Conservation (phyloP, 352 stramenopile genomes). For the Phytopythium sindhum region DNA sequence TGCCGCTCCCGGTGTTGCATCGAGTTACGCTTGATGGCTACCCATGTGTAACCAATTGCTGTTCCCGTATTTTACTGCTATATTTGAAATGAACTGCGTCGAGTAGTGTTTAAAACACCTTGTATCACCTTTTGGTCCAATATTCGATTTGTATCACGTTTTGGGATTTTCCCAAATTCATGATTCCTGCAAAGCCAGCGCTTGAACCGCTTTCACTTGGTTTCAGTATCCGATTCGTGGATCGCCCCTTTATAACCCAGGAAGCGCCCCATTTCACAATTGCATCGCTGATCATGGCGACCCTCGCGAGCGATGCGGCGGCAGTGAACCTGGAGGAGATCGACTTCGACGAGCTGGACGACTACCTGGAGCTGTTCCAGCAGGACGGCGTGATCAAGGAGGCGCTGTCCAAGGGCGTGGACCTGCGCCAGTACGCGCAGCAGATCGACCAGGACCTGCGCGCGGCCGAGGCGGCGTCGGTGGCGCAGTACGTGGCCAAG, state of each 20-base stretch:
- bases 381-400: conserved; percentile 92
- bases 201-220: not conserved
- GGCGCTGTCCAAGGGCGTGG: conserved; percentile 87
- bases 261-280: not conserved
- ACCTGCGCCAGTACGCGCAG: conserved; percentile 87
- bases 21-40: too few relatives aligned
- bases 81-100: too few relatives aligned
- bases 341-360: conserved; percentile 92
- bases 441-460: conserved; percentile 90
- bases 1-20: not conserved
- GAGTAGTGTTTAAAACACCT: not conserved
- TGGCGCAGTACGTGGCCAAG: conserved; percentile 87
- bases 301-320: conserved; percentile 10
- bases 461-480: conserved; percentile 77
- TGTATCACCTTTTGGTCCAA: not conserved
- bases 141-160: not conserved
- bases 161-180: too few relatives aligned
- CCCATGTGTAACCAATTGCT: too few relatives aligned
- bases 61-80: too few relatives aligned
- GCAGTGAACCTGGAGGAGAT: conserved; percentile 82
- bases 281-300: not conserved
- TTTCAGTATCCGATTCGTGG: not conserved
- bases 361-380: conserved; percentile 94
- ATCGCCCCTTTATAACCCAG: too few relatives aligned
- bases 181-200: too few relatives aligned